phyloP scores from a whole-genome alignment of 495 filamentous ascomycete genomes.

The Podospora pseudocomata region DNA sequence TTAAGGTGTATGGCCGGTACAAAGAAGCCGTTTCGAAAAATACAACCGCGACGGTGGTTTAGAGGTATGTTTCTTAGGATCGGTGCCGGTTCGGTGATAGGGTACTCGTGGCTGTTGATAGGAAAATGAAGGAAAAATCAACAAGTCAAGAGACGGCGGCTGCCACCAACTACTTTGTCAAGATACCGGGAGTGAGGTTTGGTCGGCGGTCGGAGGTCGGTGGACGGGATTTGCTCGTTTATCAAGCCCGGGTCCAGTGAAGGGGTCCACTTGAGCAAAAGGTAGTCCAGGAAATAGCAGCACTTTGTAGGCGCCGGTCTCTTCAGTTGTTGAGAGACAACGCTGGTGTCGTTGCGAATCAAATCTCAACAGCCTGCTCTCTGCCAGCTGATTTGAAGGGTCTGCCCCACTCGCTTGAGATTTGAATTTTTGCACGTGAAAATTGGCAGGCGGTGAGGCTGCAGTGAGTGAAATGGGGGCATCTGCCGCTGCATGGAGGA shows the following conservation, averaged over 20 bases:
- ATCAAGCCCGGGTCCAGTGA: neutral
- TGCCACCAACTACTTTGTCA: neutral
- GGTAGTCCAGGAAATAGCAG: neutral
- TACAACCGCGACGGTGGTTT: neutral
- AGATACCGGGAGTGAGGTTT: neutral
- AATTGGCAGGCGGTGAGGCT: neutral
- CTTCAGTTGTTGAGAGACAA: conserved; percentile 23
- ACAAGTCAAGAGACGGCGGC: neutral
- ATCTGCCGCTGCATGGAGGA: neutral
- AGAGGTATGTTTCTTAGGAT: neutral
- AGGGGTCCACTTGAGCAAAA: neutral
- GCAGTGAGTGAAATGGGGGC: neutral
- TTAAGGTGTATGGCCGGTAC: neutral
- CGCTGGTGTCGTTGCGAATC: conserved; percentile 17
- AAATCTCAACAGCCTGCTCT: conserved; percentile 17
- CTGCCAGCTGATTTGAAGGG: neutral
- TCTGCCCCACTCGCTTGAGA: conserved; percentile 8
- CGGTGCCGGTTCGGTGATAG: neutral
- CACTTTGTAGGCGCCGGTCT: conserved; percentile 6
- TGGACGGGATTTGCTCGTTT: neutral
- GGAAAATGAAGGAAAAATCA: neutral
- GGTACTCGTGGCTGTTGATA: neutral
- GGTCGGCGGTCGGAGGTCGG: neutral
- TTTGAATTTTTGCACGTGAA: conserved; percentile 11
- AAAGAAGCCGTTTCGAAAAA: neutral